Conservation (phyloP, 2,329 filamentous ascomycete genomes). For the Alternaria sp. region DNA sequence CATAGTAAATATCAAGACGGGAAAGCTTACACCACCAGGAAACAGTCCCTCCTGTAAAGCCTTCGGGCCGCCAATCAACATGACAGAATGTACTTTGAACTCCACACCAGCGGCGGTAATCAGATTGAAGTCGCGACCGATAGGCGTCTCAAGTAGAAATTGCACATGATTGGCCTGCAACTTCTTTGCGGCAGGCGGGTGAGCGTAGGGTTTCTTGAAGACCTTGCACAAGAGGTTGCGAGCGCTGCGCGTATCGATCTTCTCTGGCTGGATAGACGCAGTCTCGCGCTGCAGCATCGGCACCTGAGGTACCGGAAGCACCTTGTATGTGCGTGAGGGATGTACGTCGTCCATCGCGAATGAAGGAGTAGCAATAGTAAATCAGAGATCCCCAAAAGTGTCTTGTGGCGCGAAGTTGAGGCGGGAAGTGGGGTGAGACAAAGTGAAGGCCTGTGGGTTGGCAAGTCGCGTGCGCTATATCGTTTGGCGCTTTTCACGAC, state of each 20-base stretch:
- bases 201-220: constrained; percentile 3
- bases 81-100: constrained; percentile 16
- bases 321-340: not conserved
- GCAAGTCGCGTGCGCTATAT: not conserved
- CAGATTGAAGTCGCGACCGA: constrained; percentile 18
- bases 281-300: not conserved
- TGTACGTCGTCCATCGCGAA: not conserved
- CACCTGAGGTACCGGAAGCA: not conserved
- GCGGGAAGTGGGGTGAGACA: not conserved
- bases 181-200: not conserved
- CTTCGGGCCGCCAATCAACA: constrained; percentile 21
- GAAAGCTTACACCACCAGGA: constrained; percentile 10
- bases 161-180: constrained; percentile 1
- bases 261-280: not conserved
- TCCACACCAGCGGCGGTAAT: constrained; percentile 10
- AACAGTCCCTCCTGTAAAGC: constrained; percentile 10
- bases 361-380: not conserved
- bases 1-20: not conserved
- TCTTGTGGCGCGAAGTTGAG: not conserved
- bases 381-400: not conserved
- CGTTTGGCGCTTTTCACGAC: not conserved
- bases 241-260: constrained; percentile 2
- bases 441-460: not conserved
- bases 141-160: constrained; percentile 3
- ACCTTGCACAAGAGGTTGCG: constrained; percentile 4